These are phyloP conservation scores for Ophiostoma perfectum DNA, from an alignment of 2,329 filamentous ascomycete species.

Conservation along the genomic window DNA sequence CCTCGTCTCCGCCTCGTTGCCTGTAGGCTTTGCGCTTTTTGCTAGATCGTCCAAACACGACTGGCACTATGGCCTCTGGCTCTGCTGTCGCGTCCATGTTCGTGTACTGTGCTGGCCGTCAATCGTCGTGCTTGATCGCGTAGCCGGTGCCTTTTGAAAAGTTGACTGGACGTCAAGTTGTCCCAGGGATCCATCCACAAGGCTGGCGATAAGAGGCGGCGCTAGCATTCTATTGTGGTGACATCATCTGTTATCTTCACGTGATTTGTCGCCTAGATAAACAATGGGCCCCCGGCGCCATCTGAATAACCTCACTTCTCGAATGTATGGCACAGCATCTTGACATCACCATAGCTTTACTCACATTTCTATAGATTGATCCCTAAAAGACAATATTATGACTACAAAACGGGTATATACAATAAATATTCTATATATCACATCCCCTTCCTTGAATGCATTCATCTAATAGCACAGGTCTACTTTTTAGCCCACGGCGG, in stretches of 20 bases:
- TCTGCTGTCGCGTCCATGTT: slow-evolving; percentile 23
- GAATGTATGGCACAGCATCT: too few relatives aligned
- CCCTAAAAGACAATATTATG: slow-evolving; percentile 18
- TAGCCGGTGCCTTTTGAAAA: neutral
- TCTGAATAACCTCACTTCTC: slow-evolving; percentile 4
- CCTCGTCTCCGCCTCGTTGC: slow-evolving; percentile 37
- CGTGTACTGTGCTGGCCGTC: neutral
- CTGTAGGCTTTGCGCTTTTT: slow-evolving; percentile 59
- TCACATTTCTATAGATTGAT: neutral
- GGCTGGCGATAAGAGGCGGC: slow-evolving; percentile 6
- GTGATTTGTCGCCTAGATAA: neutral
- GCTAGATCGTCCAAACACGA: slow-evolving; percentile 48
- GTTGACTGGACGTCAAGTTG: neutral
- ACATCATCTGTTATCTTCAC: slow-evolving; percentile 10
- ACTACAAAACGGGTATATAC: slow-evolving; percentile 26
- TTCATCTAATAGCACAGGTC: slow-evolving; percentile 38
- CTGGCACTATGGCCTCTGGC: slow-evolving; percentile 30
- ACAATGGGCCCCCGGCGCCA: neutral
- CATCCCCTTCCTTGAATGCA: neutral
- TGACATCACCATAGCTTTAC: neutral
- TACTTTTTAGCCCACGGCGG: slow-evolving; percentile 62
- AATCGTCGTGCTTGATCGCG: neutral
- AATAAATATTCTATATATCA: neutral
- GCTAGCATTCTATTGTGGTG: neutral
- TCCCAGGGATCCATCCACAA: neutral